phyloP scores from a whole-genome alignment of 805 yeast species.

The Kuraishia molischiana region DNA sequence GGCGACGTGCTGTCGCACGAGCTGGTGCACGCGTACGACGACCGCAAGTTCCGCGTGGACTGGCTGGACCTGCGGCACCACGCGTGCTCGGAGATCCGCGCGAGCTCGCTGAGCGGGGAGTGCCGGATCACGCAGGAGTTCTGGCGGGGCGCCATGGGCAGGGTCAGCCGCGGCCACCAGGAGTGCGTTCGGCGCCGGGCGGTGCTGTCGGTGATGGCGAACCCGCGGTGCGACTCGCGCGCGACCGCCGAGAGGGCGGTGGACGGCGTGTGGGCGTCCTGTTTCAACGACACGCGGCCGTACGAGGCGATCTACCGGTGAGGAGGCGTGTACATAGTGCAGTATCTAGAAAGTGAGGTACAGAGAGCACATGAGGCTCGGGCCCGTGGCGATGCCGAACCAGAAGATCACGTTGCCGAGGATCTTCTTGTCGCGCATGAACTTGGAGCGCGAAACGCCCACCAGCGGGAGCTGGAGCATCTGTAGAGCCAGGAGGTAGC shows the following conservation, averaged over 20 bases:
- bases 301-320: slow-evolving; percentile 83
- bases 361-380: slow-evolving; percentile 76
- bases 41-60: slow-evolving; percentile 78
- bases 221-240: slow-evolving; percentile 68
- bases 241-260: slow-evolving; percentile 75
- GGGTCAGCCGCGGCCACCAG: slow-evolving; percentile 77
- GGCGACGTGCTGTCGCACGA: slow-evolving; percentile 94
- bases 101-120: slow-evolving; percentile 88
- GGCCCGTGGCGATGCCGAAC: slow-evolving; percentile 87
- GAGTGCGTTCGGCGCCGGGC: slow-evolving; percentile 88
- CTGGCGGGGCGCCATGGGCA: slow-evolving; percentile 30
- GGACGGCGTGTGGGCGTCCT: slow-evolving; percentile 82
- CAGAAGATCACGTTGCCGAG: slow-evolving; percentile 82
- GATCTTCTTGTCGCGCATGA: slow-evolving; percentile 42
- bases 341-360: slow-evolving; percentile 50
- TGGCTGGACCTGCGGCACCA: slow-evolving; percentile 83
- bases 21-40: slow-evolving; percentile 87
- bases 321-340: slow-evolving; percentile 2
- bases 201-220: slow-evolving; percentile 68
- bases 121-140: slow-evolving; percentile 87
- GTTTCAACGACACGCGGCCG: slow-evolving; percentile 93
- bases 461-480: slow-evolving; percentile 84
- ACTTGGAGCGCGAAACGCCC: slow-evolving; percentile 47
- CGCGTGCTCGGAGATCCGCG: slow-evolving; percentile 95
- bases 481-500: slow-evolving; percentile 72